Percentiles rank a stretch among this genome's conserved stretches.
Conservation (phyloP, 768 basidiomycete species). For the Panaeolus cyanescens region DNA sequence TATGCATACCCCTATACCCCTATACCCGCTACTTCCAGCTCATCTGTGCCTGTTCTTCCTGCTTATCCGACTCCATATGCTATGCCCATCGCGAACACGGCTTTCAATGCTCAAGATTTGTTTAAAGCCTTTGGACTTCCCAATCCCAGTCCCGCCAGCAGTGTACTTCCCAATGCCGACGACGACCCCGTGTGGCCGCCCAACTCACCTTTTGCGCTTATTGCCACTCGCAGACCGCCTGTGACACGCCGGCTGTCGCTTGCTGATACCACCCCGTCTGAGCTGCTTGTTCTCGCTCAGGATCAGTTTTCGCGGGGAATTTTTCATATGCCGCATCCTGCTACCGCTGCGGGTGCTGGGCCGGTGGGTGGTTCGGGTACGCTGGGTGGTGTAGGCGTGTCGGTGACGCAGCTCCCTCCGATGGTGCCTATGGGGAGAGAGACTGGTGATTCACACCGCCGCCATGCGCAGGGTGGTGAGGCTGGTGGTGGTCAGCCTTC, state of each 20-base stretch:
- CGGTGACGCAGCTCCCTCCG: background rate
- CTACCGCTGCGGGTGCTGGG: background rate
- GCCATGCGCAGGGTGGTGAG: background rate
- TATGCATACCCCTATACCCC: background rate
- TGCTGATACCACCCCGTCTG: slow-evolving; percentile 41
- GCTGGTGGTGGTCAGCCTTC: background rate
- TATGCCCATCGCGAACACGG: background rate
- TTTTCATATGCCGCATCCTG: slow-evolving; percentile 67
- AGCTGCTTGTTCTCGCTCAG: slow-evolving; percentile 61
- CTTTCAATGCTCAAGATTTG: background rate
- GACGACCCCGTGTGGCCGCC: slow-evolving; percentile 52
- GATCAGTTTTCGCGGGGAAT: slow-evolving; percentile 73
- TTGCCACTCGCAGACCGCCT: slow-evolving; percentile 39
- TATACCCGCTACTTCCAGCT: background rate
- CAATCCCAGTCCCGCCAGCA: background rate
- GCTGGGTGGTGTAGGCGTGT: background rate
- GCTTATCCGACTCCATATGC: background rate
- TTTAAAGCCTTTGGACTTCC: slow-evolving; percentile 3
- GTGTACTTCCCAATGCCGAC: slow-evolving; percentile 15
- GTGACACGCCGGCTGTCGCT: slow-evolving; percentile 51
- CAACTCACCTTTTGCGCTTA: slow-evolving; percentile 49
- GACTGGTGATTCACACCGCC: background rate
- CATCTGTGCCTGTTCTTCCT: background rate
- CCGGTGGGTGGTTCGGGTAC: background rate
- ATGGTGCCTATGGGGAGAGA: background rate